Evolutionary conservation across 345 rosid genomes (phyloP), one percentile per base, ranked within the genome.

Genomic region (Ceriops zippeliana): DNA sequence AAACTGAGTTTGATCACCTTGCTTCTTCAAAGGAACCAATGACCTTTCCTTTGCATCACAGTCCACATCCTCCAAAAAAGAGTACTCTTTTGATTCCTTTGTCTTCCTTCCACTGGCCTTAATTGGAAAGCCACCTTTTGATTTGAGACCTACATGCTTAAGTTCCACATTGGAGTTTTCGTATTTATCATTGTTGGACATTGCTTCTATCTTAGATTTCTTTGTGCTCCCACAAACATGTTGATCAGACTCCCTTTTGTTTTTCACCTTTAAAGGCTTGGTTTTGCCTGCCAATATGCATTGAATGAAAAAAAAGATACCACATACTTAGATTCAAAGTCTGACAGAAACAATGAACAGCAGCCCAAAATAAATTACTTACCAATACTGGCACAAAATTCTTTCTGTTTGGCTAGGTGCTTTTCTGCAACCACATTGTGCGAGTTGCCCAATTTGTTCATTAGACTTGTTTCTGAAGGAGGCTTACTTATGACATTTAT

Each of bases 161-260:
- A 34, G 53, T 58, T 72, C 78, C 42, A 68, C 30, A 62, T 70
- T 66, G 21, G 73, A 61, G 16, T 68, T 63, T n/a, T 46, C 67
- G 24, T 24, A 67, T 34, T 66, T 68, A 70, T 73, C 72, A 54
- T 57, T 66, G 54, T 54, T 24, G 47, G 17, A 15, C 31, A 19
- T 2, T 72, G 74, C 81, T 68, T 81, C 85, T 61, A 52, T 71
- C 75, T 78, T 83, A 64, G 62, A 62, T 74, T 81, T 86, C 75
- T 85, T 85, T 58, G 70, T 65, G 72, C 70, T 62, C 72, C 76
- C 78, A 77, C 30, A 60, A 53, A 52, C 80, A 74, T 71, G 52
- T 37, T 71, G 72, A 69, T 76, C 80, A 79, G 77, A 54, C 68
- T 74, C 76, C 68, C 84, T 79, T 86, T 82, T 83, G 70, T 57